A percentile compares a stretch with the other conserved stretches of the same genome.
These are phyloP conservation scores for Colletotrichum sp. DNA, from an alignment of 2,329 filamentous ascomycete species.

Conservation along the genomic window DNA sequence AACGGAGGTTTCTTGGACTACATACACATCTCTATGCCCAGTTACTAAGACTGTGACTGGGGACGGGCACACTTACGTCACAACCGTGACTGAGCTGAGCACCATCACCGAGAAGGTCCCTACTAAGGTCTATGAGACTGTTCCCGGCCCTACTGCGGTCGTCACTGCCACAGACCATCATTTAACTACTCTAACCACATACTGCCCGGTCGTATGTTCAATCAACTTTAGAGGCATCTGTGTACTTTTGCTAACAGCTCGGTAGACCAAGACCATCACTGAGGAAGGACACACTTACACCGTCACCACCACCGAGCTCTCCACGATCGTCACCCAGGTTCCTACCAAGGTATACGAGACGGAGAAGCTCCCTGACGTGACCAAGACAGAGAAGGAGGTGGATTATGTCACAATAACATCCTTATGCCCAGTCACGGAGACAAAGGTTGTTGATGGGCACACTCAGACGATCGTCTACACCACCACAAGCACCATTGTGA, in stretches of 20 bases:
- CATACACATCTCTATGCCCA: no score
- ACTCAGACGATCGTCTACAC: slow-evolving; percentile 44
- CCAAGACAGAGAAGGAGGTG: slow-evolving; percentile 27
- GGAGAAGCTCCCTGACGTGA: slow-evolving; percentile 38
- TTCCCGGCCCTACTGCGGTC: slow-evolving; percentile 37
- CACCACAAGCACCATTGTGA: slow-evolving; percentile 40
- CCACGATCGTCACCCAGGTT: slow-evolving; percentile 33
- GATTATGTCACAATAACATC: slow-evolving; percentile 24
- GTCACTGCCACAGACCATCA: no score
- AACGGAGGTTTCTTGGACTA: slow-evolving; percentile 30
- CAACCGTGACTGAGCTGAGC: no score
- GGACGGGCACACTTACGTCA: no score
- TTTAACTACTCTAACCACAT: no score
- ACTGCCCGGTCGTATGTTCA: slow-evolving; percentile 40
- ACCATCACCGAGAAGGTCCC: slow-evolving; percentile 22
- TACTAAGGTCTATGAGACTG: slow-evolving; percentile 38
- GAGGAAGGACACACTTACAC: slow-evolving; percentile 22
- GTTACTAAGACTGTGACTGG: no score
- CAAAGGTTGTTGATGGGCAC: slow-evolving; percentile 46
- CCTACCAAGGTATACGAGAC: slow-evolving; percentile 39
- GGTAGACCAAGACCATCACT: slow-evolving; percentile 5
- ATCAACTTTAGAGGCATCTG: not conserved
- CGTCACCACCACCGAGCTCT: slow-evolving; percentile 25
- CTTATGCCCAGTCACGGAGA: slow-evolving; percentile 34
- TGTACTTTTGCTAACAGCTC: no score